Evolutionary conservation across 2,329 filamentous ascomycete species (phyloP), one percentile per base, ranked within the genome.

Genomic region (Monilinia polystroma): DNA sequence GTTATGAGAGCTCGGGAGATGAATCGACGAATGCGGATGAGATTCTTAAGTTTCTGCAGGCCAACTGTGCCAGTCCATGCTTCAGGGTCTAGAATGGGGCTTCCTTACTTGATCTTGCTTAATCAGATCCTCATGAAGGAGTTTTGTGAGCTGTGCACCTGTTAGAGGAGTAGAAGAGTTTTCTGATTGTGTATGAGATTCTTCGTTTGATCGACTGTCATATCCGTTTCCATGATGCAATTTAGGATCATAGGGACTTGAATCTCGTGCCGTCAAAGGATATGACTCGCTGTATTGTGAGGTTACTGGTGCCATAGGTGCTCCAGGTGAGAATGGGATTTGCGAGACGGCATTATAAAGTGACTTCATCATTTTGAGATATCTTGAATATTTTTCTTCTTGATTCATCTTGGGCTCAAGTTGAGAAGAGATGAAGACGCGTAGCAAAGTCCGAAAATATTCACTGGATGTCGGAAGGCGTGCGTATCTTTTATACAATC

Each of bases 201-300:
- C n/a, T 8, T 43, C 10, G 16, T 18, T 32, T 32, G 23, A 63
- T 32, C 47, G 38, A 11, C n/a, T 54, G 45, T 63, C 18, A 32
- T 54, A 45, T 29, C 35, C 51, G 11, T 18, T 51, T 41, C 8
- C 7, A 14, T 23, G 11, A 11, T n/a, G 32, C 14, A 35, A 29
- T 29, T 1, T 7, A 10, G 51, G 18, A 45, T 45, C 32, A 18
- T 52, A 7, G 20, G 8, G n/a, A 41, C 18, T 38, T 38, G 32
- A 5, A 52, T 35, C 11, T 16, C 4, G 59, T 14, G 7, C 32
- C 0, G 32, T 52, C 26, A 41, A 52, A 11, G 59, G 47, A 41
- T 52, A 26, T 20, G 32, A 51, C 12, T 63, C 60, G 38, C 51
- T 43, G 20, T 63, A 63, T 32, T 54, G 51, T 52, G 60, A 38